Evolutionary conservation across 805 yeast species (phyloP).

Genomic region (Debaryomyces tyrocola): DNA sequence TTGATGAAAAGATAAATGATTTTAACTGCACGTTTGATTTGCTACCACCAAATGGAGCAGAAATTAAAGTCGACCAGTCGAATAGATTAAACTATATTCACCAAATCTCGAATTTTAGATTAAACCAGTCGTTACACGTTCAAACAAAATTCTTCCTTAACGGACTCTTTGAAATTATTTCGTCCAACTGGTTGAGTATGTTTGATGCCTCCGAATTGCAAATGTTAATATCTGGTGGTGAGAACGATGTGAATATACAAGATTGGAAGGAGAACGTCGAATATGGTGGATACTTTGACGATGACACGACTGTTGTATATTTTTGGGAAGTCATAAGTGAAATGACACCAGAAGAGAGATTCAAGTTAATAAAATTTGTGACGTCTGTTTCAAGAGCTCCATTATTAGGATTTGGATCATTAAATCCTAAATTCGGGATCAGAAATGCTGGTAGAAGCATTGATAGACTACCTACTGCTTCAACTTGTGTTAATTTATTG

Average conservation of each 20-base stretch:
- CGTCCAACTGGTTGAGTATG: slow-evolving; percentile 76
- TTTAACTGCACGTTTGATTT: slow-evolving; percentile 52
- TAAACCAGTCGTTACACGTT: slow-evolving; percentile 59
- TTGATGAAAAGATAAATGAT: slow-evolving; percentile 47
- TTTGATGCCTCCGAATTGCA: slow-evolving; percentile 85
- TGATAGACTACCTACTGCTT: slow-evolving; percentile 79
- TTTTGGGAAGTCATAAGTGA: slow-evolving; percentile 80
- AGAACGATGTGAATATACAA: slow-evolving; percentile 63
- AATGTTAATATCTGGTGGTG: slow-evolving; percentile 77
- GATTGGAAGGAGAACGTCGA: slow-evolving; percentile 67
- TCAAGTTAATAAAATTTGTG: slow-evolving; percentile 77
- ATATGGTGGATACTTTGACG: slow-evolving; percentile 60
- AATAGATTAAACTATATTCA: slow-evolving; percentile 76
- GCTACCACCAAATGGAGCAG: slow-evolving; percentile 55
- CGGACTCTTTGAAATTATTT: slow-evolving; percentile 70
- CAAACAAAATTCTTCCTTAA: slow-evolving; percentile 64
- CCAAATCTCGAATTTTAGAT: slow-evolving; percentile 73
- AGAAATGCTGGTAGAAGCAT: slow-evolving; percentile 58
- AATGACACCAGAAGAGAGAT: slow-evolving; percentile 59
- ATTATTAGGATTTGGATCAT: slow-evolving; percentile 73
- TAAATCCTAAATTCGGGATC: slow-evolving; percentile 80
- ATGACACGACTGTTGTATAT: slow-evolving; percentile 57
- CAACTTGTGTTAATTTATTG: slow-evolving; percentile 88
- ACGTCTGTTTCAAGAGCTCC: slow-evolving; percentile 94
- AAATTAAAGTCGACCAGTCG: slow-evolving; percentile 51